Base-by-base conservation (phyloP, 73 alveolate genomes). In the Tetrahymena thermophila region DNA sequence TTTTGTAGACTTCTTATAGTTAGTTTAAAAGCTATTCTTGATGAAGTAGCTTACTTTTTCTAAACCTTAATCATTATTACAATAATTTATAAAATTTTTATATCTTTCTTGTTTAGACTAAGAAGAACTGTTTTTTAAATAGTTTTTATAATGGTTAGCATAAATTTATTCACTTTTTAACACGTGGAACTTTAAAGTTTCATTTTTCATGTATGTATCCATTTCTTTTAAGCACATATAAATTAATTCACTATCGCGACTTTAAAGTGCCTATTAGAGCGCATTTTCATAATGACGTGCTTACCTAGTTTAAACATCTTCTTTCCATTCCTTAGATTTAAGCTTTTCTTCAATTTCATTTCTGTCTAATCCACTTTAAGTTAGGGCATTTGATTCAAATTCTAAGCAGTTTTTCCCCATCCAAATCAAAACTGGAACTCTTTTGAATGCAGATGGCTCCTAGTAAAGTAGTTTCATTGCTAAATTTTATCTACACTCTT, bases 381-480 rank as follows among this genome's bases (percentile, higher is more conserved):
- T 28, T 28, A 71, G 13, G 35, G 89, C 35, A 25, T 71, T 71
- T 9, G 89, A n/a, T 71, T 71, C 89, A 25, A 71, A 71, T 19
- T 71, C 89, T 8, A 31, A 7, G 31, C 89, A 95, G 35, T 95
- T 85, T 56, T 89, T 95, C 11, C 95, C 97, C 98, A 96, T 96
- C 96, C 96, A 94, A 35, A 96, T 40, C 25, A 96, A 56, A 14
- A 96, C 96, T 25, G 98, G 98, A 4, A 96, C 96, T 94, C 96
- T 93, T 95, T 96, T 96, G 17, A 96, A 44, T 43, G 95, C 93
- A 38, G 97, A 85, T 15, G 95, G 95, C 58, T 96, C 98, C 56
- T 96, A 38, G 40, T 96, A 97, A 11, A 96, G 84, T 13, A 96
- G 85, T 38, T 95, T 94, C 55, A 96, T 35, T 17, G 98, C 98